Base-by-base conservation (phyloP, 2,329 filamentous ascomycete species). In the Neopestalotiopsis clavispora region DNA sequence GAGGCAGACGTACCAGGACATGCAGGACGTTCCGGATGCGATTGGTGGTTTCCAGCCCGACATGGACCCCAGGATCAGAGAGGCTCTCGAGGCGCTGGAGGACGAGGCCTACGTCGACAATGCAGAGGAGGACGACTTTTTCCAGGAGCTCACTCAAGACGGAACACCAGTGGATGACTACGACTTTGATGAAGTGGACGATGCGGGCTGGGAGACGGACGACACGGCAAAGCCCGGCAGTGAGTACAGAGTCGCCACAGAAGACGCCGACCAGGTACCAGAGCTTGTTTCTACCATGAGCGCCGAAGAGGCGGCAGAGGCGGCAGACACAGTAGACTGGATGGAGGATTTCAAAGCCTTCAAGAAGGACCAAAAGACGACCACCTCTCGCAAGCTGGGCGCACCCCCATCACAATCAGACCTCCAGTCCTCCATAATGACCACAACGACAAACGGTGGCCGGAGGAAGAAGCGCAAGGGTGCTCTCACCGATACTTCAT, bases 31-130 rank as follows among this genome's bases (percentile, higher is more conserved):
- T 1, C 96, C 96, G 0, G 96, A 99, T 81, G 91, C 90, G 7
- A 93, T 99, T 75, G 92, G 93, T 2, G 96, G 96, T 0, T 97
- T 99, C 80, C 92, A 99, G 80, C 96, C 97, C 6, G 95, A 98
- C 77, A 98, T 99, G 96, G 97, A 99, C 76, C 95, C 95, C 2
- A 87, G 95, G 52, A 80, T 99, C 73, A 89, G 96, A 60, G 96
- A 99, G 80, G 94, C 95, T 4, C 83, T 99, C 30, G 95, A 98
- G 81, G 96, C 96, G 12, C 83, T 99, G 38, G 96, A 99, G 63
- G 96, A 99, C 76, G 96, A 99, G 30, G 95, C 92, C 2, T 99
- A 94, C 77, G 95, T 99, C 1, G 95, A 93, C 63, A 87, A 93
- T 6, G 89, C 95, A 45, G 93, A 96, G n/a, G 93, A 96, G 67